Base-by-base conservation (phyloP, 108 stramenopile genomes). In the Pseudonitzschia multiseries region DNA sequence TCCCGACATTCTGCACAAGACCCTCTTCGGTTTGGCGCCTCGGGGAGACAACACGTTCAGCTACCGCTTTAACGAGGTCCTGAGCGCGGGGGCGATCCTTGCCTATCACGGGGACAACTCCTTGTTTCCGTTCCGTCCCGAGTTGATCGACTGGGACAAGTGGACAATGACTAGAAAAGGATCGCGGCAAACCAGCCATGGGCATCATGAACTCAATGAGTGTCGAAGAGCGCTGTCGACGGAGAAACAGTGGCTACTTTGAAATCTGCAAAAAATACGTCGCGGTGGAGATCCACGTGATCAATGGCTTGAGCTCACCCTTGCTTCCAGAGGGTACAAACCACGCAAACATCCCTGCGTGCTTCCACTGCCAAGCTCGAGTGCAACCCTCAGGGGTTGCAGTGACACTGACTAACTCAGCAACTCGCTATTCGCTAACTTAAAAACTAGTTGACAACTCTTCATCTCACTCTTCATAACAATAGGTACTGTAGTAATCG, bases 11-110 rank as follows among this genome's bases (percentile, higher is more conserved):
- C 0, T 82, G 73, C 26, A 41, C 1, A 21, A 51, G 22, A 53
- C 77, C 0, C 20, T 29, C 2, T 82, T 86, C 68, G 79, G 74
- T 10, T 40, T 33, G 8, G 72, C 57, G 20, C 81, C 84, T 13
- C 74, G 84, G 0, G 81, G 84, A 0, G 84, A 86, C 48, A 82
- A 86, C 67, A 21, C 50, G 27, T 86, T 86, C 57, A 61, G 70
- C 60, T 86, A 86, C 69, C 67, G 84, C 0, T 86, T 82, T 42
- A 56, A 79, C 0, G 79, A 86, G 59, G 68, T 53, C 21, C 57
- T 82, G 57, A 48, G 57, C 15, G 78, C 74, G 4, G 84, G 84
- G n/a, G 72, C 79, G 14, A 78, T 86, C 40, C 84, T 81, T 15
- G 73, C 82, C 56, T 53, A 64, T 0, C 62, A 75, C 36, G 81